phyloP scores from a whole-genome alignment of 768 basidiomycete genomes.

The Cystoderma amianthinum region DNA sequence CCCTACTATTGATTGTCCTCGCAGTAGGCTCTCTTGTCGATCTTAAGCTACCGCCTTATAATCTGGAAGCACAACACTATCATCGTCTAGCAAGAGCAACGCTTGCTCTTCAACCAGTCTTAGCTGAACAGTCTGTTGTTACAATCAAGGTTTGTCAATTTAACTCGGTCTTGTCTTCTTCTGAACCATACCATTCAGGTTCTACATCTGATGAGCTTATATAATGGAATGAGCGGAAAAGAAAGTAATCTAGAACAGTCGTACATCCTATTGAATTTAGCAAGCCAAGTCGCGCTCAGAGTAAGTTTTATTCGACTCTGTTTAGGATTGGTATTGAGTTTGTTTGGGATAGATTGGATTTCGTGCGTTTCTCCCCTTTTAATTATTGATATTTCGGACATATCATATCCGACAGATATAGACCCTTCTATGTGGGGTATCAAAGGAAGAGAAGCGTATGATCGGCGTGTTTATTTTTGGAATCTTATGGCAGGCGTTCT shows the following conservation, averaged over 20 bases:
- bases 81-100: constrained; percentile 40
- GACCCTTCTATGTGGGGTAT: constrained; percentile 48
- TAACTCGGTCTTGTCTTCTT: background rate
- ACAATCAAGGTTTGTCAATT: constrained; percentile 40
- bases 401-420: constrained; percentile 26
- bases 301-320: constrained; percentile 18
- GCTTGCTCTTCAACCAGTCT: constrained; percentile 34
- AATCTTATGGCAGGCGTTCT: constrained; percentile 38
- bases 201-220: constrained; percentile 46
- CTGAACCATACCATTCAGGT: constrained; percentile 16
- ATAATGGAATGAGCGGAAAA: constrained; percentile 46
- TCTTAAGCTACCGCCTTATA: constrained; percentile 35
- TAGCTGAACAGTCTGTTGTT: constrained; percentile 35
- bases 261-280: constrained; percentile 38
- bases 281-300: constrained; percentile 39
- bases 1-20: constrained; percentile 37
- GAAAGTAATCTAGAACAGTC: constrained; percentile 42
- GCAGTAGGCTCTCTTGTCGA: constrained; percentile 44
- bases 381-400: too few species aligned
- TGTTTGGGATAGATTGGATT: constrained; percentile 35
- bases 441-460: constrained; percentile 41
- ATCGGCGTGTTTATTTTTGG: constrained; percentile 50
- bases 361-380: constrained; percentile 29
- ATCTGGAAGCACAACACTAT: constrained; percentile 46
- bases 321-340: background rate